phyloP scores from a whole-genome alignment of 2,329 filamentous ascomycete genomes.

The Claviceps sp. region DNA sequence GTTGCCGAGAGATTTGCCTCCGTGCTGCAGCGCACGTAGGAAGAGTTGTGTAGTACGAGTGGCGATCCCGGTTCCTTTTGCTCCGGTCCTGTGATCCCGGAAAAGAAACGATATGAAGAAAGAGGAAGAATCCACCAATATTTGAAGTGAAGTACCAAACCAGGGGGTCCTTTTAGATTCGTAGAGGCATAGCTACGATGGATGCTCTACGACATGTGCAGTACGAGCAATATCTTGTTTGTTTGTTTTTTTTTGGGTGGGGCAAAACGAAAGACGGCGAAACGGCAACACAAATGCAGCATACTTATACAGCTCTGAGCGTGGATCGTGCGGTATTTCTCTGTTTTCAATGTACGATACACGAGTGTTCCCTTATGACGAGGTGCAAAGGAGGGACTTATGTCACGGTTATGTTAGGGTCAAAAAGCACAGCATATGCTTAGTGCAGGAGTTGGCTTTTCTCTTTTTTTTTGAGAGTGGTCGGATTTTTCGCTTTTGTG shows the following conservation, averaged over 20 bases:
- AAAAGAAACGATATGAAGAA: background rate
- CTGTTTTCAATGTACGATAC: slow-evolving; percentile 25
- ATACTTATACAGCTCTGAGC: background rate
- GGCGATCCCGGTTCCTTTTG: background rate
- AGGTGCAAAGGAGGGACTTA: slow-evolving; percentile 3
- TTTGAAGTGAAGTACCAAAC: background rate
- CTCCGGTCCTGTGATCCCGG: background rate
- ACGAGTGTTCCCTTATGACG: slow-evolving; percentile 14
- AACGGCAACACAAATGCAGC: background rate
- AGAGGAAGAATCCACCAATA: background rate
- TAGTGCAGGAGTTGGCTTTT: slow-evolving; percentile 5
- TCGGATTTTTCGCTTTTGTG: background rate
- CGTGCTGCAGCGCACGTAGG: slow-evolving; percentile 21
- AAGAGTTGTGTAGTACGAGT: background rate
- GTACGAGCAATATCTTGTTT: background rate
- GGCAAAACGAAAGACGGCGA: slow-evolving; percentile 11
- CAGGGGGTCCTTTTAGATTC: background rate
- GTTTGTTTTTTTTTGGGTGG: slow-evolving; percentile 13
- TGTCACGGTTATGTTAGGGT: slow-evolving; percentile 7
- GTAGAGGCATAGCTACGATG: slow-evolving; percentile 9
- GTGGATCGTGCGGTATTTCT: slow-evolving; percentile 18
- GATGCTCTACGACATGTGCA: slow-evolving; percentile 1
- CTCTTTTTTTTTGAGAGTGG: background rate
- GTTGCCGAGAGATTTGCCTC: slow-evolving; percentile 24
- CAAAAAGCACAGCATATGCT: slow-evolving; percentile 5